Conservation (phyloP, 768 basidiomycete species). For the Lentinula raphanica region DNA sequence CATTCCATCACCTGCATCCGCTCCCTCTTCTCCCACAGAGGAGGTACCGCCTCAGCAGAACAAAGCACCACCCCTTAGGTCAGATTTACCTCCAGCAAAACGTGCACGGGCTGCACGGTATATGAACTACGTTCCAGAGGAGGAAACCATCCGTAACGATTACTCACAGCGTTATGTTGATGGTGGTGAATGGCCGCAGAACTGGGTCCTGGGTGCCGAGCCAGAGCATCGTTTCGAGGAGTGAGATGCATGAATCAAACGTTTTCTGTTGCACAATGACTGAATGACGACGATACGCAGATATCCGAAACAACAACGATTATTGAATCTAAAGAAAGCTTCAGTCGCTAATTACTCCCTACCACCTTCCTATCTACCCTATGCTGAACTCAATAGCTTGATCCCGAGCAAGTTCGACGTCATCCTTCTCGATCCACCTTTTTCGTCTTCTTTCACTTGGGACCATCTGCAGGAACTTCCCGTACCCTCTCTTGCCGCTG, state of each 20-base stretch:
- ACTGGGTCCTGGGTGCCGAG: conserved; percentile 87
- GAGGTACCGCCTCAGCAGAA: conserved; percentile 44
- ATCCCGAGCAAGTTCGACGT: conserved; percentile 80
- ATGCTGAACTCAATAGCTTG: conserved; percentile 49
- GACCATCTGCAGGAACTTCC: conserved; percentile 78
- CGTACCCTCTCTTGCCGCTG: conserved; percentile 75
- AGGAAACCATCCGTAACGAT: conserved; percentile 96
- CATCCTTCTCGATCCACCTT: conserved; percentile 87
- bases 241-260: conserved; percentile 43
- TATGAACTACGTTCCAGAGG: conserved; percentile 81
- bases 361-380: conserved; percentile 68
- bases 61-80: conserved; percentile 27
- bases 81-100: conserved; percentile 64
- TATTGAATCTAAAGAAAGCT: conserved; percentile 77
- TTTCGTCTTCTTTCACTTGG: conserved; percentile 84
- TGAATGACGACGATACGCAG: conserved; percentile 33
- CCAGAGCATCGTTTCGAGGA: conserved; percentile 90
- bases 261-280: background rate
- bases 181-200: conserved; percentile 89
- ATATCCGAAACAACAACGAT: conserved; percentile 89
- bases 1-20: conserved; percentile 38
- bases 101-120: conserved; percentile 67
- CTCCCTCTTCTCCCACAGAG: conserved; percentile 44
- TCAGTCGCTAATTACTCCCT: conserved; percentile 67
- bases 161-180: conserved; percentile 89